Evolutionary conservation across 1,284 basidiomycete genomes (phyloP).

Genomic region (Moniliella sp.): DNA sequence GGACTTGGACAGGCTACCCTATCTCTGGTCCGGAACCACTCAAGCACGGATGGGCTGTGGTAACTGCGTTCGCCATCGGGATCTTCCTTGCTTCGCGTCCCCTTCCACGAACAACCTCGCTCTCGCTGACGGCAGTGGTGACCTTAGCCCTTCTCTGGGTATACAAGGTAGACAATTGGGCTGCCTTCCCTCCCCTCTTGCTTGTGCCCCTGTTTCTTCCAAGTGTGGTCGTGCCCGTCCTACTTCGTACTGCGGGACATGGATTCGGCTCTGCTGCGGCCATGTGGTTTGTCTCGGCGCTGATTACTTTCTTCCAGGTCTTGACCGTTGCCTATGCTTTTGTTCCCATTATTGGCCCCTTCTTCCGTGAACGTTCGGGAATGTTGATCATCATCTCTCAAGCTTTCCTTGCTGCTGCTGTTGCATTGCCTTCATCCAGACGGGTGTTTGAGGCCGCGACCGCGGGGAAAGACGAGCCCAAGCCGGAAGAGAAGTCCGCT

Average conservation of each 20-base stretch:
- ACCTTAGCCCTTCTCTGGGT: slow-evolving; percentile 40
- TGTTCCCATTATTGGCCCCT: slow-evolving; percentile 52
- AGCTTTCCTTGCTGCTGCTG: too few relatives aligned
- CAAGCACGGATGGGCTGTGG: slow-evolving; percentile 49
- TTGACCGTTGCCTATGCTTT: slow-evolving; percentile 84
- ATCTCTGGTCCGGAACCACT: slow-evolving; percentile 43
- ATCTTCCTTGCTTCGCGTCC: slow-evolving; percentile 23
- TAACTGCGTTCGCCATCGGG: slow-evolving; percentile 47
- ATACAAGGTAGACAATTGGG: slow-evolving; percentile 42
- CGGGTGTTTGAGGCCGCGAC: background rate
- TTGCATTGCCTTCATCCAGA: too few relatives aligned
- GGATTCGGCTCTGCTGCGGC: too few relatives aligned
- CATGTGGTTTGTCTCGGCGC: slow-evolving; percentile 18
- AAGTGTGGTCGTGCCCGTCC: slow-evolving; percentile 40
- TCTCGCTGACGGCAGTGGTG: background rate
- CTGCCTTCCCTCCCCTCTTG: slow-evolving; percentile 53
- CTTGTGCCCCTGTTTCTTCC: slow-evolving; percentile 48
- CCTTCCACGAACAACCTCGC: too few relatives aligned
- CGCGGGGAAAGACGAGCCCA: background rate
- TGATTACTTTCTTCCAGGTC: slow-evolving; percentile 21
- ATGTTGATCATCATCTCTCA: background rate
- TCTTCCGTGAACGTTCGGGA: slow-evolving; percentile 60
- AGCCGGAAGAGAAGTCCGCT: too few relatives aligned
- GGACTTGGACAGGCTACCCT: slow-evolving; percentile 78
- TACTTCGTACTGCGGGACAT: slow-evolving; percentile 9